phyloP scores from a whole-genome alignment of 2,329 filamentous ascomycete species.

The Coniella lustricola region DNA sequence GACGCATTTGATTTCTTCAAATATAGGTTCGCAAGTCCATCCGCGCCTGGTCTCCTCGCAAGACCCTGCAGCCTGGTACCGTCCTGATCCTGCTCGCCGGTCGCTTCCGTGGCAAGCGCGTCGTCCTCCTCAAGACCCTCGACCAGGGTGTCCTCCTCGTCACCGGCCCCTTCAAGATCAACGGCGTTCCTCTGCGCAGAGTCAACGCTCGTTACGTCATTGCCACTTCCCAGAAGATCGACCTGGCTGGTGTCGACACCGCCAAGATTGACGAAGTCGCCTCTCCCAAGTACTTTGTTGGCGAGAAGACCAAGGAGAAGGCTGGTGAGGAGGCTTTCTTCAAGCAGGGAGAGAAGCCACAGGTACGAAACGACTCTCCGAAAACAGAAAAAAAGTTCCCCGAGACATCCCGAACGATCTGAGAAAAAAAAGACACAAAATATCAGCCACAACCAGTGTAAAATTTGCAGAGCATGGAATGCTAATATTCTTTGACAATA shows the following conservation, averaged over 20 bases:
- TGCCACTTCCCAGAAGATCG: slow-evolving; percentile 79
- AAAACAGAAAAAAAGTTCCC: background rate
- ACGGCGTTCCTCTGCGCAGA: slow-evolving; percentile 94
- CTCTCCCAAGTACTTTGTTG: slow-evolving; percentile 85
- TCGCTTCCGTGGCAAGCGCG: slow-evolving; percentile 99
- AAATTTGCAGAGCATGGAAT: slow-evolving; percentile 23
- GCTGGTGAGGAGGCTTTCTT: slow-evolving; percentile 97
- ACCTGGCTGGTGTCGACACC: slow-evolving; percentile 77
- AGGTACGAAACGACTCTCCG: slow-evolving; percentile 35
- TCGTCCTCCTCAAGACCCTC: slow-evolving; percentile 96
- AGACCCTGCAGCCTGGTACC: slow-evolving; percentile 87
- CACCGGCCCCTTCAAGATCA: slow-evolving; percentile 99
- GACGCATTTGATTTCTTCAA: slow-evolving; percentile 21
- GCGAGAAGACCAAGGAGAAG: slow-evolving; percentile 94
- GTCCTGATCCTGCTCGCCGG: slow-evolving; percentile 98
- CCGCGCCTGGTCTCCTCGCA: slow-evolving; percentile 79
- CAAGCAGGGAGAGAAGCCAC: slow-evolving; percentile 96
- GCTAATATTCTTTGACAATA: slow-evolving; percentile 27
- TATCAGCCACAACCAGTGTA: too few species aligned
- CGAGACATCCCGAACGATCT: background rate
- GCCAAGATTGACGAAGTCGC: slow-evolving; percentile 80
- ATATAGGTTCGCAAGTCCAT: slow-evolving; percentile 86
- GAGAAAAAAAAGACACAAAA: background rate
- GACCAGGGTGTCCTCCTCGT: slow-evolving; percentile 97
- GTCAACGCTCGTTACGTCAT: slow-evolving; percentile 93